Percentiles rank a stretch among this genome's conserved stretches.
Evolutionary conservation across 2,329 filamentous ascomycete species (phyloP).

Genomic region (Cercospora sesami): DNA sequence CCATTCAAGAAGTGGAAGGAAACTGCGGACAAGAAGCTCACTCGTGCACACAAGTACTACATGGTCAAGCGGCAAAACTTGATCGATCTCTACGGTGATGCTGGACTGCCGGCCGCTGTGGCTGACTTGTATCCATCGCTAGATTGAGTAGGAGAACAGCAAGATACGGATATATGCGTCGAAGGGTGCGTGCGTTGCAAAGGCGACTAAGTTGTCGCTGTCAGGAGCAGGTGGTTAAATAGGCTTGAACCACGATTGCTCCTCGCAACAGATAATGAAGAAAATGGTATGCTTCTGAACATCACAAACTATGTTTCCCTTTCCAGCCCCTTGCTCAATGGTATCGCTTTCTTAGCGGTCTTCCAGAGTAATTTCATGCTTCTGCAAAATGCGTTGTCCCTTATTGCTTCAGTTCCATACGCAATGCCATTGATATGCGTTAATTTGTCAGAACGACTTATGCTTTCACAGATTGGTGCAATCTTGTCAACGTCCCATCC

Average conservation of each 20-base stretch:
- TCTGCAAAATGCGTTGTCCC: neutral
- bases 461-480: neutral
- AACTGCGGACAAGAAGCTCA: slow-evolving; percentile 18
- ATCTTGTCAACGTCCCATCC: neutral
- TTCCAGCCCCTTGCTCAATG: neutral
- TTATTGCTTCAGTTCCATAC: neutral
- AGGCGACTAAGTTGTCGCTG: neutral
- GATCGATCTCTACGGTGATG: neutral
- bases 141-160: neutral
- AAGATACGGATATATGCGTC: neutral
- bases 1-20: slow-evolving; percentile 15
- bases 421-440: neutral
- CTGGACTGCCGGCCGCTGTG: neutral
- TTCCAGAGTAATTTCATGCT: neutral
- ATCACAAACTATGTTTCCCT: neutral
- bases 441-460: neutral
- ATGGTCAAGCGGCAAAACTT: slow-evolving; percentile 22
- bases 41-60: slow-evolving; percentile 26
- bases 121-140: neutral
- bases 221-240: neutral
- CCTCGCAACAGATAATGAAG: neutral
- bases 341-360: neutral
- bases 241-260: neutral
- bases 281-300: neutral
- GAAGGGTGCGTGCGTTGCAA: neutral